Evolutionary conservation across 2,329 filamentous ascomycete species (phyloP).

Genomic region (Trichoderma pleuroti): DNA sequence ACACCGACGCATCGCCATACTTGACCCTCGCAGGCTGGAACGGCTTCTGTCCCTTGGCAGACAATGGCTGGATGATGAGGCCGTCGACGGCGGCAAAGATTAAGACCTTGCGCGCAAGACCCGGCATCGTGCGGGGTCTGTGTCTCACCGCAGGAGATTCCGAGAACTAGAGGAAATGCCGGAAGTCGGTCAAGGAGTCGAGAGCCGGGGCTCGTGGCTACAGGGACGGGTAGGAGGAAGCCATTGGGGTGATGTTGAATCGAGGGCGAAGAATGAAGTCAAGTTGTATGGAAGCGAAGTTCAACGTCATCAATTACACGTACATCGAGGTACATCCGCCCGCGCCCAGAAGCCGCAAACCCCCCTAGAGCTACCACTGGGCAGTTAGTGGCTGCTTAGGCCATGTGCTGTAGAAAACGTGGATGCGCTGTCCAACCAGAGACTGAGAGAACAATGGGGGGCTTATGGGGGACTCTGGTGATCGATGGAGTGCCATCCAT

Average conservation of each 20-base stretch:
- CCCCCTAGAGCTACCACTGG: not conserved
- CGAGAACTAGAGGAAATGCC: not conserved
- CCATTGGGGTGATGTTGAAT: slow-evolving; percentile 16
- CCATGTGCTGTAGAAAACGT: not conserved
- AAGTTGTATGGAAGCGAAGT: not conserved
- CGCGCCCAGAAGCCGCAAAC: not conserved
- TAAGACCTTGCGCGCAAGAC: slow-evolving; percentile 73
- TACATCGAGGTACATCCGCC: not conserved
- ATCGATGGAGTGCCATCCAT: not conserved
- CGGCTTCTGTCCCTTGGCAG: slow-evolving; percentile 55
- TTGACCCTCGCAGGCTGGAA: slow-evolving; percentile 62
- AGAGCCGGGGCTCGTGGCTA: slow-evolving; percentile 12
- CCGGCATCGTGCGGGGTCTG: slow-evolving; percentile 57
- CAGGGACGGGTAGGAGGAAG: not conserved
- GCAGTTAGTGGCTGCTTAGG: not conserved
- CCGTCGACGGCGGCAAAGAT: slow-evolving; percentile 81
- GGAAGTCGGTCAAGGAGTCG: not conserved
- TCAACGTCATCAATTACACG: slow-evolving; percentile 14
- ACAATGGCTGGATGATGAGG: slow-evolving; percentile 71
- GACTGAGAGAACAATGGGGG: not conserved
- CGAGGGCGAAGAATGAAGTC: not conserved
- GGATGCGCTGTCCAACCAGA: not conserved
- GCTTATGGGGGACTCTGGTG: not conserved
- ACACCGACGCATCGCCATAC: slow-evolving; percentile 58
- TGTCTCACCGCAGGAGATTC: not conserved